Evolutionary conservation across 345 rosid genomes (phyloP).

Genomic region (Salix exigua): DNA sequence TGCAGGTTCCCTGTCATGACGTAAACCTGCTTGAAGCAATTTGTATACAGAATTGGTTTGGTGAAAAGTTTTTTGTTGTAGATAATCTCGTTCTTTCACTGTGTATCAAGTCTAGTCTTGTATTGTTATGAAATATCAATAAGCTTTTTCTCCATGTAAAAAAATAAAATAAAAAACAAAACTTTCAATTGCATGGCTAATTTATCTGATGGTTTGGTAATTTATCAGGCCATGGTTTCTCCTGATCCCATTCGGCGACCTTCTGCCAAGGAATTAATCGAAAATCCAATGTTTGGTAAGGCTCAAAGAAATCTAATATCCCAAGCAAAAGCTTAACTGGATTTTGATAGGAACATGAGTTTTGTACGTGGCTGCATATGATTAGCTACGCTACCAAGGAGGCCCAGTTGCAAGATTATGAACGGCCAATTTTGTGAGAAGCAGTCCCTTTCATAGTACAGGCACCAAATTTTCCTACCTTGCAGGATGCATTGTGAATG

Average conservation of each 20-base stretch:
- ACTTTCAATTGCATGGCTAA: not conserved
- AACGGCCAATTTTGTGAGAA: constrained; percentile 9
- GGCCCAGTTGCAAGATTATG: not conserved
- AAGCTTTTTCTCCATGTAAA: not conserved
- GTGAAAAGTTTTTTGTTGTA: not conserved
- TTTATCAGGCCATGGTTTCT: constrained; percentile 70
- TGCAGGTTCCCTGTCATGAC: not conserved
- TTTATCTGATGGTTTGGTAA: constrained; percentile 19
- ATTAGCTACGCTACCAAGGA: not conserved
- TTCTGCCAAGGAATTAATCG: constrained; percentile 56
- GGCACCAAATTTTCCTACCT: not conserved
- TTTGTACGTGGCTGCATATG: not conserved
- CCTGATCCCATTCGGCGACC: constrained; percentile 73
- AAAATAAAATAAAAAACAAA: not conserved
- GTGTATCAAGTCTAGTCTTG: not conserved
- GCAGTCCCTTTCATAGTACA: not conserved
- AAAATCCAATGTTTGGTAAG: constrained; percentile 64
- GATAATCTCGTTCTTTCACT: not conserved
- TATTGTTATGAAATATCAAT: not conserved
- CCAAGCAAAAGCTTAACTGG: not conserved
- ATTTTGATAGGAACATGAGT: not conserved
- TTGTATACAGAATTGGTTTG: not conserved
- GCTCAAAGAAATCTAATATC: constrained; percentile 25
- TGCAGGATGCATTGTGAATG: not conserved
- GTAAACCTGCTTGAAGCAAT: not conserved